Evolutionary conservation across 73 alveolate species (phyloP).

Genomic region (Paramecium sexaurelia): DNA sequence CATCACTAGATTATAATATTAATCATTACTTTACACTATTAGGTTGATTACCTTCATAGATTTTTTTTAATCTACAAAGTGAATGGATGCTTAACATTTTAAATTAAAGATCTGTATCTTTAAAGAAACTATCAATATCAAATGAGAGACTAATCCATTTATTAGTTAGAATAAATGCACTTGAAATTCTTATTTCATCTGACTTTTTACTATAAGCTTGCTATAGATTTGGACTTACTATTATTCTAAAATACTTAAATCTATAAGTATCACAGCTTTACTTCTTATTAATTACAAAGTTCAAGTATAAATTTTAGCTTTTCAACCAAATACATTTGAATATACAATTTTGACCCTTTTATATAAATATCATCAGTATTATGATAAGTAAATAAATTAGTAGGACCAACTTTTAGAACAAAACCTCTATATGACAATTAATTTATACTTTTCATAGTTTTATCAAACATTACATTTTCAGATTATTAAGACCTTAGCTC

Average conservation of each 20-base stretch:
- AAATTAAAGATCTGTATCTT: not conserved
- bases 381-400: not conserved
- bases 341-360: not conserved
- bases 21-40: not conserved
- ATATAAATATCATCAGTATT: not conserved
- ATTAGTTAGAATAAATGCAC: conserved; percentile 38
- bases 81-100: not conserved
- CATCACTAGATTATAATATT: not conserved
- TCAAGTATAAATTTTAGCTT: conserved; percentile 4
- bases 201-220: not conserved
- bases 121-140: conserved; percentile 41
- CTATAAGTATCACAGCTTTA: not conserved
- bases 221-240: not conserved
- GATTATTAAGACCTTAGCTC: not conserved
- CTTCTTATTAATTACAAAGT: not conserved
- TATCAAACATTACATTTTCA: not conserved
- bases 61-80: conserved; percentile 4
- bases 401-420: conserved; percentile 20
- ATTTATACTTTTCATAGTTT: not conserved
- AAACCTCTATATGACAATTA: not conserved
- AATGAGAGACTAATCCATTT: conserved; percentile 45
- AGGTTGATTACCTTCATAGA: not conserved
- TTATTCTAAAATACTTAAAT: not conserved
- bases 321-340: not conserved
- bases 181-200: not conserved